A percentile compares a stretch with the other conserved stretches of the same genome.
phyloP scores from a whole-genome alignment of 2,329 filamentous ascomycete genomes.

The Fusarium albosuccineum region DNA sequence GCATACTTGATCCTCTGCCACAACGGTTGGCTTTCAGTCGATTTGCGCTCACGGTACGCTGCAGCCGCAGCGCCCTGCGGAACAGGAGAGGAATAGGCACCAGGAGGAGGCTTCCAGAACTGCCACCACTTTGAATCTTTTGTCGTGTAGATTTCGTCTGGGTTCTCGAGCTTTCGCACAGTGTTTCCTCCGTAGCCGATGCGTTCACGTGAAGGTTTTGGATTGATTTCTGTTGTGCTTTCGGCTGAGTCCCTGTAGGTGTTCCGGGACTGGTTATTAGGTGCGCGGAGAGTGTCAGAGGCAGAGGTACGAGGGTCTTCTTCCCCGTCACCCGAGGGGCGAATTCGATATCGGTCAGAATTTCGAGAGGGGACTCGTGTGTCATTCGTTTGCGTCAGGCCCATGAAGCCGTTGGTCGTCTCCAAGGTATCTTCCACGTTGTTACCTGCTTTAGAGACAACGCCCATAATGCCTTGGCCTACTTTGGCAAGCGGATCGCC shows the following conservation, averaged over 20 bases:
- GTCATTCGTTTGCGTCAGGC: conserved; percentile 26
- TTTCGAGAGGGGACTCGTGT: conserved; percentile 33
- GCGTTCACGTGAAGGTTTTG: conserved; percentile 7
- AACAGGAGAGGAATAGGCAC: conserved; percentile 71
- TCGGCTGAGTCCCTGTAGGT: conserved; percentile 56
- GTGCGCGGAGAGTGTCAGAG: conserved; percentile 50
- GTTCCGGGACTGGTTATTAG: conserved; percentile 53
- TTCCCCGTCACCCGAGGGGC: conserved; percentile 52
- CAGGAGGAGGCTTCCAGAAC: conserved; percentile 74
- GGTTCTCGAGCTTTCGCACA: conserved; percentile 62
- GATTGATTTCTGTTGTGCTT: conserved; percentile 49
- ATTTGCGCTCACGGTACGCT: conserved; percentile 49
- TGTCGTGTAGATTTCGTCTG: conserved; percentile 63
- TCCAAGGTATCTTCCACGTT: conserved; percentile 67
- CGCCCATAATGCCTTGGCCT: conserved; percentile 62
- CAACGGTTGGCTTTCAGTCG: conserved; percentile 59
- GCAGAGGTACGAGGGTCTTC: conserved; percentile 32
- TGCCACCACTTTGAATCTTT: conserved; percentile 68
- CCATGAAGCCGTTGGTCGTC: conserved; percentile 67
- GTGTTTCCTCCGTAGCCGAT: conserved; percentile 58
- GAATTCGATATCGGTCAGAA: conserved; percentile 44
- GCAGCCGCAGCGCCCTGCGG: conserved; percentile 67
- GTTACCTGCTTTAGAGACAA: conserved; percentile 59
- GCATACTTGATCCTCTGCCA: conserved; percentile 64
- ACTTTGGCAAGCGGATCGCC: conserved; percentile 60